Base-by-base conservation (phyloP, 2,329 filamentous ascomycete species). In the Ampelomyces quisqualis region DNA sequence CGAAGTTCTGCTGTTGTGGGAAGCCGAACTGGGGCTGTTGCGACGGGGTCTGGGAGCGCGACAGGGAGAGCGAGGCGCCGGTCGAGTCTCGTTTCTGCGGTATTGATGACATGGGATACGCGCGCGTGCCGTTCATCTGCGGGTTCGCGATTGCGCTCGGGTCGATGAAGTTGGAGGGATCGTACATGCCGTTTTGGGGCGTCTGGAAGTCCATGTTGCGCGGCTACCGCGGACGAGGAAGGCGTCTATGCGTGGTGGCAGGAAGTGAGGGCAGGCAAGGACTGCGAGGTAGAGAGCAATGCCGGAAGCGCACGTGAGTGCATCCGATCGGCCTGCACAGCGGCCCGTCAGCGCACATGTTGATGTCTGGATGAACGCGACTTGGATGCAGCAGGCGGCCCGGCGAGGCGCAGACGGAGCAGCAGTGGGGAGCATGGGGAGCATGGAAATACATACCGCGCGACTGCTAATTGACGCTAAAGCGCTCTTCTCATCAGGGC, bases 51-150 rank as follows among this genome's bases (percentile, higher is more conserved):
- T 95, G 90, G 57, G 91, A 91, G 70, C 91, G 88, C 70, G 91
- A 94, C 38, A 91, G 90, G 27, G 90, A 93, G 38, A 91, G 90
- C 21, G 90, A 94, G 65, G 86, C 84, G 54, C 84, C 85, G 62
- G 93, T 78, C 62, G 84, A 90, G 69, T 96, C 90, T 60, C 93
- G 82, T 73, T 97, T 98, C 26, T 90, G 90, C 47, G 91, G 83
- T 72, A 97, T 96, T 15, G 90, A 91, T 43, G 91, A 91, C 55
- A 88, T 88, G 65, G 90, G 86, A 74, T 91, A 94, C 32, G 64
- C 30, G 89, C 90, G 77, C 88, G 88, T 76, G 87, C 85, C 60
- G 78, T 81, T 72, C 88, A 78, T 77, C 56, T 78, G 76, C 40
- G 57, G 60, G 30, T 62, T 64, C 19, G 56, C 58, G 41, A 70